Percentiles rank a stretch among this genome's conserved stretches.
These are phyloP conservation scores for Nidula niveotomentosa DNA, from an alignment of 1,284 basidiomycete genomes.

Conservation along the genomic window DNA sequence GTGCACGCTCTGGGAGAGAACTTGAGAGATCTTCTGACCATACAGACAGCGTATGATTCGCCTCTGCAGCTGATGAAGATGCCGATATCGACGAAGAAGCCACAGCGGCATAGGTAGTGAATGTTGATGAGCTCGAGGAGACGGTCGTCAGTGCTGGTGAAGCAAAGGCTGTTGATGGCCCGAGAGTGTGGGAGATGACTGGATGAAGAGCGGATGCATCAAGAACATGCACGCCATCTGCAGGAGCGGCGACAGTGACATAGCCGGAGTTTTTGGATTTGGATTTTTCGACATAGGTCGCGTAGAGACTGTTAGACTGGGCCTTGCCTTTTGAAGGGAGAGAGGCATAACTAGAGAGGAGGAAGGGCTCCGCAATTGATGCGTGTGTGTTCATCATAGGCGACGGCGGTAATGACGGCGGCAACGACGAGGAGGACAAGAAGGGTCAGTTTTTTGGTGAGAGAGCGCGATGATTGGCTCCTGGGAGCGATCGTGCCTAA, in stretches of 20 bases:
- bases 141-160: slow-evolving; percentile 52
- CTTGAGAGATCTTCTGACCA: slow-evolving; percentile 57
- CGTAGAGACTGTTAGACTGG: not conserved
- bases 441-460: no score
- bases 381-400: not conserved
- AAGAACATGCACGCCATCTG: slow-evolving; percentile 70
- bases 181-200: slow-evolving; percentile 64
- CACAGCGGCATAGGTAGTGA: slow-evolving; percentile 57
- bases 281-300: slow-evolving; percentile 28
- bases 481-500: no score
- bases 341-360: not conserved
- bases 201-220: slow-evolving; percentile 73
- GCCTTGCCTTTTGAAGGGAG: not conserved
- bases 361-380: not conserved
- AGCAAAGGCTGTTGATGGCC: slow-evolving; percentile 60
- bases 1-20: slow-evolving; percentile 15
- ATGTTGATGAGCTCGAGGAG: slow-evolving; percentile 35
- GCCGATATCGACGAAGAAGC: slow-evolving; percentile 43
- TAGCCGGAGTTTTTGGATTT: slow-evolving; percentile 42
- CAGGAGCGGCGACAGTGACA: slow-evolving; percentile 64
- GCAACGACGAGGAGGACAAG: no score
- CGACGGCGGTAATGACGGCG: not conserved
- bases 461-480: no score
- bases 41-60: slow-evolving; percentile 53
- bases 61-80: slow-evolving; percentile 25